Conservation (phyloP, 2,329 filamentous ascomycete genomes). For the Ophiosphaerella herpotricha region DNA sequence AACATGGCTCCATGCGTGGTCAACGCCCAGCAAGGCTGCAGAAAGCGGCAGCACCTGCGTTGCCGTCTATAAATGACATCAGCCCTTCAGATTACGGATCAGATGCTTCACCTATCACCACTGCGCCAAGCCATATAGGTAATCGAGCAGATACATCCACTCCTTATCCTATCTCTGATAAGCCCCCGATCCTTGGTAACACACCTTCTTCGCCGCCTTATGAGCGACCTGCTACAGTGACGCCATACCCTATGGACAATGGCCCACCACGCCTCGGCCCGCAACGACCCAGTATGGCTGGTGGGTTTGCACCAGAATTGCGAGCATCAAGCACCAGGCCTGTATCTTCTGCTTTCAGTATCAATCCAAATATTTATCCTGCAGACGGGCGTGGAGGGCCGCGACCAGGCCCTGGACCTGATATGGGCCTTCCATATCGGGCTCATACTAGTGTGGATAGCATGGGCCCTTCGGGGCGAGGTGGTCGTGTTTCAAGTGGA, state of each 20-base stretch:
- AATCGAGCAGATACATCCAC: constrained; percentile 43
- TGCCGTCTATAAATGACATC: constrained; percentile 48
- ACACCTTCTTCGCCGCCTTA: constrained; percentile 33
- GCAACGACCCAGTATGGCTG: constrained; percentile 37
- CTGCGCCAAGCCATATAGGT: constrained; percentile 29
- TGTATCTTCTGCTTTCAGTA: constrained; percentile 55
- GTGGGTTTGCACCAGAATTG: constrained; percentile 52
- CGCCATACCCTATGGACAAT: constrained; percentile 74
- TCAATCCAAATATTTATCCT: constrained; percentile 52
- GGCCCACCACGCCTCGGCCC: constrained; percentile 55
- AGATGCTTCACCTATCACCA: constrained; percentile 28
- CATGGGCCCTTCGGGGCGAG: constrained; percentile 39
- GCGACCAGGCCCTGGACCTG: constrained; percentile 29
- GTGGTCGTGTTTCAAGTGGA: constrained; percentile 32
- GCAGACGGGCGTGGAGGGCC: constrained; percentile 34
- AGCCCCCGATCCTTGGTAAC: constrained; percentile 41
- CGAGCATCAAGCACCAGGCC: constrained; percentile 57
- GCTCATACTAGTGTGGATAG: constrained; percentile 45
- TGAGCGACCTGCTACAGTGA: constrained; percentile 58
- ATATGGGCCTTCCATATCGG: constrained; percentile 42
- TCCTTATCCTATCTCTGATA: constrained; percentile 52
- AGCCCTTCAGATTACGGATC: constrained; percentile 43
- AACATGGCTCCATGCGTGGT: constrained; percentile 58
- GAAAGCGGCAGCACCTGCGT: constrained; percentile 38
- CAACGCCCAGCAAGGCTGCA: constrained; percentile 52